These are phyloP conservation scores for Obelidium mucronatum DNA, from an alignment of 192 early-diverging fungal species.

Conservation along the genomic window DNA sequence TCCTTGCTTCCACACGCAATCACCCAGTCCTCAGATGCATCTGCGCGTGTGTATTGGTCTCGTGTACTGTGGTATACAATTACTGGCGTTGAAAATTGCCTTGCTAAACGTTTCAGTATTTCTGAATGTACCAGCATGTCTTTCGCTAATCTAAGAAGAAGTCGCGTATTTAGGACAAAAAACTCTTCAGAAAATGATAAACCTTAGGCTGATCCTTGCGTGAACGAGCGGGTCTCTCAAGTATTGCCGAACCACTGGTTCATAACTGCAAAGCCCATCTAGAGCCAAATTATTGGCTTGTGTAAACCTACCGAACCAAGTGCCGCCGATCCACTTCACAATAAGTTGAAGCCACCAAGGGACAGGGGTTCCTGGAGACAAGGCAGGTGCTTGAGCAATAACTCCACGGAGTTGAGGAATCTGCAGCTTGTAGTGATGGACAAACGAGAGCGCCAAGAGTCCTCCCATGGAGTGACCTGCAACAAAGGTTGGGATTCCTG, in stretches of 20 bases:
- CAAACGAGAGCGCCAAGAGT: conserved; percentile 30
- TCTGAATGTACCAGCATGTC: conserved; percentile 19
- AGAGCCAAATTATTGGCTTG: conserved; percentile 1
- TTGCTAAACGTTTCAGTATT: background rate
- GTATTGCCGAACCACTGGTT: conserved; percentile 1
- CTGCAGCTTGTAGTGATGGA: background rate
- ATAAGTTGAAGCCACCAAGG: background rate
- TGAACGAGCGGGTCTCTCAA: conserved; percentile 8
- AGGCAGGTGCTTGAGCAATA: conserved; percentile 33
- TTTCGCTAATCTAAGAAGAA: conserved; percentile 2
- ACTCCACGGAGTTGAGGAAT: conserved; percentile 31
- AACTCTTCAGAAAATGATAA: too few relatives aligned
- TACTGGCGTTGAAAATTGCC: conserved; percentile 15
- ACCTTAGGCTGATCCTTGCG: too few relatives aligned
- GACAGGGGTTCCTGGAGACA: background rate
- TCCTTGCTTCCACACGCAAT: conserved; percentile 1
- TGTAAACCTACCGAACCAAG: conserved; percentile 12
- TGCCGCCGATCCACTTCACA: background rate
- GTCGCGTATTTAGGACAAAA: too few relatives aligned
- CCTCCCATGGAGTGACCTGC: conserved; percentile 56
- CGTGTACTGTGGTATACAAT: conserved; percentile 20
- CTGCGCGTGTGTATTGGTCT: conserved; percentile 14
- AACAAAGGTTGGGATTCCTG: conserved; percentile 34
- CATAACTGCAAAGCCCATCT: conserved; percentile 7
- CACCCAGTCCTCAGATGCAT: conserved; percentile 12